Evolutionary conservation across 2,329 filamentous ascomycete species (phyloP).

Genomic region (Pezicula neosporulosa): DNA sequence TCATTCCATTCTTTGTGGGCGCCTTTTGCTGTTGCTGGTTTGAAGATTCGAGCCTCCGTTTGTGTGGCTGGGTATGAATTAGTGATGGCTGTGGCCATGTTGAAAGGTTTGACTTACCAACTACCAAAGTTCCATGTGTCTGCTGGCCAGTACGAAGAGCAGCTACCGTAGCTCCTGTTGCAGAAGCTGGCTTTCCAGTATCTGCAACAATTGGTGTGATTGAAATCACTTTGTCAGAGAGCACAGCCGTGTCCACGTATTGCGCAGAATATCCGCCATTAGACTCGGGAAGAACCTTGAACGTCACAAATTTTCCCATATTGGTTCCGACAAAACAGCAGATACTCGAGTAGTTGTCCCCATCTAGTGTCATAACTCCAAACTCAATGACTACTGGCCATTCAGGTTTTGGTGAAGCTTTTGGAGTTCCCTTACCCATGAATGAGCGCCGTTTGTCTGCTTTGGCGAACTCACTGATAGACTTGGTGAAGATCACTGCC

Average conservation of each 20-base stretch:
- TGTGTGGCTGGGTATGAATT: conserved; percentile 45
- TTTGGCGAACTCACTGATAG: conserved; percentile 70
- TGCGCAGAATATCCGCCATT: conserved; percentile 69
- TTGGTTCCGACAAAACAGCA: conserved; percentile 89
- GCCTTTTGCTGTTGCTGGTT: conserved; percentile 80
- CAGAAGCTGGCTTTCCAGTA: conserved; percentile 70
- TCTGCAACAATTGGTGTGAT: conserved; percentile 79
- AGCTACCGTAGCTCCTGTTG: conserved; percentile 72
- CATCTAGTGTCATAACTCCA: conserved; percentile 87
- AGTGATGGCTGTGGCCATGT: conserved; percentile 4
- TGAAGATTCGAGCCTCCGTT: conserved; percentile 80
- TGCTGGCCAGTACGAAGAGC: conserved; percentile 71
- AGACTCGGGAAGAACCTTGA: conserved; percentile 78
- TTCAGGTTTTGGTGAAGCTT: conserved; percentile 52
- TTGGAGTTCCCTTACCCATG: conserved; percentile 50
- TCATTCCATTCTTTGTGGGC: conserved; percentile 88
- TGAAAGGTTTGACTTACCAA: conserved; percentile 45
- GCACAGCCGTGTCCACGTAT: conserved; percentile 62
- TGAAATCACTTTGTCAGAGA: conserved; percentile 69
- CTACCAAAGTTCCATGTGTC: conserved; percentile 77
- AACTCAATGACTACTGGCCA: conserved; percentile 85
- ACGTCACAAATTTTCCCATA: conserved; percentile 77
- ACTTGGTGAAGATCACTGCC: conserved; percentile 72
- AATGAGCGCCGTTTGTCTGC: conserved; percentile 76
- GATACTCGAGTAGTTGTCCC: conserved; percentile 94